Evolutionary conservation across 2,329 filamentous ascomycete species (phyloP).

Genomic region (Aureobasidium lini): DNA sequence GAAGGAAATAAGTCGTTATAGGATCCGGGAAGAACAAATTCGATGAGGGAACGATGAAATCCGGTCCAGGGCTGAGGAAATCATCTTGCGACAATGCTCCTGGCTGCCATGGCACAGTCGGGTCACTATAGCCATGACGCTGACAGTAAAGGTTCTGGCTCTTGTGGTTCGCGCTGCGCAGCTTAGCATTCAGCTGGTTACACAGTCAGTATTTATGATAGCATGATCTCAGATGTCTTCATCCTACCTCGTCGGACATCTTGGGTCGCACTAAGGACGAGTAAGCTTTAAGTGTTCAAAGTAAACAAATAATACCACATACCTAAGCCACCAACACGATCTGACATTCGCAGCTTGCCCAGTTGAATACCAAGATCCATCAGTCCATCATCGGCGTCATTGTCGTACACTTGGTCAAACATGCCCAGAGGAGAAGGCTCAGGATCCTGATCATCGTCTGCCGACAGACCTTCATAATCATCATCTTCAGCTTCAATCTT

Average conservation of each 20-base stretch:
- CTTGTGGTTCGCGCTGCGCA: background rate
- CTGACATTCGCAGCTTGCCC: conserved; percentile 65
- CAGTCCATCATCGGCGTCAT: conserved; percentile 57
- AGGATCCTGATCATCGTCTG: conserved; percentile 50
- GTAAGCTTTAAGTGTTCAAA: background rate
- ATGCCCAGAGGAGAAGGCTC: conserved; percentile 56
- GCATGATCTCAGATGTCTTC: background rate
- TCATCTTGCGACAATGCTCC: conserved; percentile 21
- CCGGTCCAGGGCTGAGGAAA: conserved; percentile 56
- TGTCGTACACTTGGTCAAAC: conserved; percentile 61
- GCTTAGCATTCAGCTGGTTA: conserved; percentile 4
- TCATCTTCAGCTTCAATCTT: conserved; percentile 46
- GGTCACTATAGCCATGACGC: background rate
- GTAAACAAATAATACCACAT: background rate
- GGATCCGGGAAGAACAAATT: conserved; percentile 57
- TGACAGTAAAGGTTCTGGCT: conserved; percentile 4
- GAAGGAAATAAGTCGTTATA: conserved; percentile 51
- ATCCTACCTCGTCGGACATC: conserved; percentile 59
- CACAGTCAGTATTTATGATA: background rate
- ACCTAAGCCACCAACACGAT: conserved; percentile 61
- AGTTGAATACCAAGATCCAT: conserved; percentile 65
- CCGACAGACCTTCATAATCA: conserved; percentile 45
- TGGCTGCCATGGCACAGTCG: conserved; percentile 2
- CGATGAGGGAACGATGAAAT: conserved; percentile 61
- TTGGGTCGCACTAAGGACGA: conserved; percentile 51